Percentiles rank a stretch among this genome's conserved stretches.
Conservation (phyloP, 1,139 yeast species). For the Hemisphaericaspora subhashii region DNA sequence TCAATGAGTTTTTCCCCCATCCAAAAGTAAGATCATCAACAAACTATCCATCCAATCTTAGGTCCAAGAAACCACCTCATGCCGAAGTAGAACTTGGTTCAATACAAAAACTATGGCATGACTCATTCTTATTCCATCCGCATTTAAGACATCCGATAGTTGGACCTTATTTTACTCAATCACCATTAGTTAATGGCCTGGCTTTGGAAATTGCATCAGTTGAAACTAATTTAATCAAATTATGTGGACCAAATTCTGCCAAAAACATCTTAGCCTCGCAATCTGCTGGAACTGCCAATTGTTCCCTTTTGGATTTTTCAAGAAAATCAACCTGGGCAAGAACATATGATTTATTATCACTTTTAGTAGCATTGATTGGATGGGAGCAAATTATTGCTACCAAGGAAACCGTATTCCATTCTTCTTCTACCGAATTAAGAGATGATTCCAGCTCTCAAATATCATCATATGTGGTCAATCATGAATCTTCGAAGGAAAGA, state of each 20-base stretch:
- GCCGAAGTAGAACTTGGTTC: conserved; percentile 22
- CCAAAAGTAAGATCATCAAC: conserved; percentile 19
- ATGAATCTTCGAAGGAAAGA: conserved; percentile 10
- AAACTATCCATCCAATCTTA: neutral
- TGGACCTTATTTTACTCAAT: conserved; percentile 37
- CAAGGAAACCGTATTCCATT: conserved; percentile 9
- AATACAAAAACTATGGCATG: conserved; percentile 34
- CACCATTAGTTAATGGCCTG: conserved; percentile 36
- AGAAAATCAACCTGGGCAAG: conserved; percentile 45
- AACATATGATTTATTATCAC: conserved; percentile 39
- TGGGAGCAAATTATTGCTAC: conserved; percentile 31
- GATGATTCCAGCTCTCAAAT: conserved; percentile 4
- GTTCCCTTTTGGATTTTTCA: conserved; percentile 35
- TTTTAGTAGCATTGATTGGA: conserved; percentile 39
- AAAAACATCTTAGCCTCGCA: conserved; percentile 33
- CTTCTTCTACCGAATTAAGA: conserved; percentile 2
- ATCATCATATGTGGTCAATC: conserved; percentile 22
- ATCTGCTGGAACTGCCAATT: conserved; percentile 28
- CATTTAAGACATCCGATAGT: conserved; percentile 36
- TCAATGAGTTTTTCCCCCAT: conserved; percentile 33
- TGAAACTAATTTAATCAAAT: conserved; percentile 30
- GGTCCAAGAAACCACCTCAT: conserved; percentile 4
- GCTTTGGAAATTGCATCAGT: conserved; percentile 40
- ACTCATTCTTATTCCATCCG: conserved; percentile 29
- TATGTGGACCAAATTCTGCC: conserved; percentile 28